These are phyloP conservation scores for Uromyces viciae-fabae DNA, from an alignment of 1,284 basidiomycete genomes.

Conservation along the genomic window DNA sequence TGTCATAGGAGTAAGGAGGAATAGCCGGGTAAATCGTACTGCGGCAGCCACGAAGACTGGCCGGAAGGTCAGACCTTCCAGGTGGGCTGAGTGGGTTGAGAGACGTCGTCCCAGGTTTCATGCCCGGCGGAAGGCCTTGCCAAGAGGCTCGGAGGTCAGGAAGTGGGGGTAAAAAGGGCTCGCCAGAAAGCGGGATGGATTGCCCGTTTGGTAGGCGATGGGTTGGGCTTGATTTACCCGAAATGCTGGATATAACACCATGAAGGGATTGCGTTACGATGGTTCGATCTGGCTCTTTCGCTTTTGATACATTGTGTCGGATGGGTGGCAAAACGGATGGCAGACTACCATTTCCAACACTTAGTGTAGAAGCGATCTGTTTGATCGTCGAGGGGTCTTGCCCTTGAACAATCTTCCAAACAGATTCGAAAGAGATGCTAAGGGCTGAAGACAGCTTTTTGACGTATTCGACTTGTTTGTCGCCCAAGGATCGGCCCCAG, in stretches of 20 bases:
- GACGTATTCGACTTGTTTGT: slow-evolving; percentile 49
- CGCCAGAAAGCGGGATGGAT: background rate
- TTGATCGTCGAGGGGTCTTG: slow-evolving; percentile 39
- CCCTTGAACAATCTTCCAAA: slow-evolving; percentile 41
- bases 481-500: slow-evolving; percentile 68
- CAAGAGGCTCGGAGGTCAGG: background rate
- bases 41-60: background rate
- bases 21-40: slow-evolving; percentile 17
- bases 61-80: background rate
- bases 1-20: slow-evolving; percentile 2
- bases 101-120: background rate
- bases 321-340: background rate
- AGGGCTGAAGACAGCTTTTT: slow-evolving; percentile 29
- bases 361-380: slow-evolving; percentile 24
- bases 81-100: background rate
- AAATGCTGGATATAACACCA: background rate
- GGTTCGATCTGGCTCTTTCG: background rate
- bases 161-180: background rate
- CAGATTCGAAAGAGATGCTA: slow-evolving; percentile 32
- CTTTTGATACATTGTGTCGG: background rate
- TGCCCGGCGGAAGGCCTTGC: background rate
- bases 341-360: background rate
- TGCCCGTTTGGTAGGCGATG: background rate
- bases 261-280: background rate
- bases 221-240: background rate